Evolutionary conservation across 805 yeast genomes (phyloP), one percentile per base, ranked within the genome.

Genomic region (Saccharomycopsis olivae): DNA sequence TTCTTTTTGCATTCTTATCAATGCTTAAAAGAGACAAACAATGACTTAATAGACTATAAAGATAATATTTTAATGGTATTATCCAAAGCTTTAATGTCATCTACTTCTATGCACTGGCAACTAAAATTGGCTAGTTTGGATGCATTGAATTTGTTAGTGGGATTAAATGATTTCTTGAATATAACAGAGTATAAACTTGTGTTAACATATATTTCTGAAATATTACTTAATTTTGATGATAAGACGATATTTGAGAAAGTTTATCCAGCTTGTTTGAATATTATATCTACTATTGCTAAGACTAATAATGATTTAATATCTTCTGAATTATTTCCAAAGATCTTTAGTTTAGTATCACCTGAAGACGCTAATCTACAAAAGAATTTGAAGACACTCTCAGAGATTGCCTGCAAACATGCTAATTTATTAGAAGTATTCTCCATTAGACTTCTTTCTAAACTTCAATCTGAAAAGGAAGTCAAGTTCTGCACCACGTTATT

Each of bases 41-140:
- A 36, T 13, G 29, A 29, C 3, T 15, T 49, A 4, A 69, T 67
- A 45, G 57, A 65, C 6, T 71, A 61, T 54, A 77, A 81, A 46
- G 95, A 87, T 51, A 75, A 75, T 29, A 61, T 88, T 13, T 58
- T 87, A 23, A 72, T 77, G 39, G 61, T 79, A 32, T 56, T 85
- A 48, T 75, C 87, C n/a, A 78, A 73, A 51, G 68, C 84, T 4
- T 63, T 88, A 36, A 71, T 79, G 53, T 69, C 80, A 0, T 68
- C 83, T 0, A 75, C 94, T 0, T 68, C 66, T 25, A 60, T 73
- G 23, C 95, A 84, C 51, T 77, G 76, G 9, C 73, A 87, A 1
- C 64, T 86, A 41, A 68, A 86, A 51, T 67, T 80, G 20, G 60
- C 79, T 30, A 72, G 92, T 1, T 62, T 82, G 21, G 73, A 73